Percentiles rank a stretch among this genome's conserved stretches.
Conservation (phyloP, 306 rosid species). For the Ormosia semicastrata region DNA sequence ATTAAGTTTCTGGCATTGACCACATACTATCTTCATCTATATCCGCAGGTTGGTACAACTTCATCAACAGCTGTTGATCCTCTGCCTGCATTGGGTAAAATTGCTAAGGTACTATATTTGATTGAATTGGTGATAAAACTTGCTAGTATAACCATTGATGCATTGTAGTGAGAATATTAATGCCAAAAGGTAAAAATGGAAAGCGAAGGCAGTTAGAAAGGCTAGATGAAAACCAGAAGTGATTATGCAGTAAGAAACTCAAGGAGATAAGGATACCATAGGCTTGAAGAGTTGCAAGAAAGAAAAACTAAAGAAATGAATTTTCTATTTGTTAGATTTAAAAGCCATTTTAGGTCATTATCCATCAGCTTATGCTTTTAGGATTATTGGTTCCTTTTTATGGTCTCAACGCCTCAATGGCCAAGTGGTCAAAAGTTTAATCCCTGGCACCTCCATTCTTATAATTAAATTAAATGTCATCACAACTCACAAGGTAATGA, state of each 20-base stretch:
- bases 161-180: slow-evolving; percentile 13
- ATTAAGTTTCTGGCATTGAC: slow-evolving; percentile 16
- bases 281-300: too few species aligned
- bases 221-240: slow-evolving; percentile 17
- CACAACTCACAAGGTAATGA: too few species aligned
- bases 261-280: not conserved
- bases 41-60: slow-evolving; percentile 83
- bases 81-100: slow-evolving; percentile 57
- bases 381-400: too few species aligned
- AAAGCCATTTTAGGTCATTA: too few species aligned
- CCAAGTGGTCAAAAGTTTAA: too few species aligned
- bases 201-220: not conserved
- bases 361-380: too few species aligned
- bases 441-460: too few species aligned
- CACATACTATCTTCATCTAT: slow-evolving; percentile 4
- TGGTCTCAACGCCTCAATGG: too few species aligned
- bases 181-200: not conserved
- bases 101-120: slow-evolving; percentile 61
- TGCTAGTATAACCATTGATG: not conserved
- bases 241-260: slow-evolving; percentile 7
- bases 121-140: slow-evolving; percentile 16
- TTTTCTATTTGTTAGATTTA: too few species aligned
- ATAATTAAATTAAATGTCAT: too few species aligned
- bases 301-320: too few species aligned
- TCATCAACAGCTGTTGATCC: slow-evolving; percentile 97